Percentiles rank a stretch among this genome's conserved stretches.
phyloP scores from a whole-genome alignment of 495 filamentous ascomycete genomes.

The Aspergillus campestris region DNA sequence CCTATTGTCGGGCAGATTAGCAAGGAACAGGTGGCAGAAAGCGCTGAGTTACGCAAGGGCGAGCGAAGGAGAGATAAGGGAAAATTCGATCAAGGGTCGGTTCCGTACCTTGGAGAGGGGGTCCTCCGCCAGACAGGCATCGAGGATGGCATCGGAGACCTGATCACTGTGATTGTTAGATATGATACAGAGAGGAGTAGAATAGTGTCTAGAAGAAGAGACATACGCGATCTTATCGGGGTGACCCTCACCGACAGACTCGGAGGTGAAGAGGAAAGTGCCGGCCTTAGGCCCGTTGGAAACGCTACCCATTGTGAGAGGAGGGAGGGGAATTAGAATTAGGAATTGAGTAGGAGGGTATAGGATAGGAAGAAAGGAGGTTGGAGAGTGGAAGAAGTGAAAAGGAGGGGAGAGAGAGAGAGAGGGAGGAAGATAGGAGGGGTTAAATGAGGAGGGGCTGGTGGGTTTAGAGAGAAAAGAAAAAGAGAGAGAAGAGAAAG shows the following conservation, averaged over 20 bases:
- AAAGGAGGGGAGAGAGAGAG: slow-evolving; percentile 10
- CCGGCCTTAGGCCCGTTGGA: slow-evolving; percentile 51
- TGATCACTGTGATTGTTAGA: slow-evolving; percentile 58
- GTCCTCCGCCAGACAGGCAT: slow-evolving; percentile 90
- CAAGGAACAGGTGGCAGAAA: slow-evolving; percentile 3
- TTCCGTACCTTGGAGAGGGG: slow-evolving; percentile 77
- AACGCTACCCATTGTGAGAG: slow-evolving; percentile 50
- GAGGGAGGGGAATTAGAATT: not conserved
- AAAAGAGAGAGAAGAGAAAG: slow-evolving; percentile 9
- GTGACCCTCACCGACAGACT: slow-evolving; percentile 96
- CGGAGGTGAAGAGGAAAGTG: slow-evolving; percentile 98
- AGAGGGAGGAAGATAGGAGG: slow-evolving; percentile 9
- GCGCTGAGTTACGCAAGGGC: slow-evolving; percentile 1
- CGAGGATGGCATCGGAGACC: slow-evolving; percentile 96
- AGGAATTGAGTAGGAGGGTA: slow-evolving; percentile 3
- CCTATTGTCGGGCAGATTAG: slow-evolving; percentile 19
- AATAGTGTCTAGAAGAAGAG: slow-evolving; percentile 6
- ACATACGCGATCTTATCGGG: slow-evolving; percentile 90
- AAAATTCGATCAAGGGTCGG: not conserved
- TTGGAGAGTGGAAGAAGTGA: slow-evolving; percentile 14
- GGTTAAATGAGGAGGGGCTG: slow-evolving; percentile 11
- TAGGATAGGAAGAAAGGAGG: slow-evolving; percentile 9
- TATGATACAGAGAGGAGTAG: not conserved
- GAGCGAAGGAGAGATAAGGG: not conserved
- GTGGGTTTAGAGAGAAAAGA: slow-evolving; percentile 12